Base-by-base conservation (phyloP, 441 rosid species). In the Mallotus japonicus region DNA sequence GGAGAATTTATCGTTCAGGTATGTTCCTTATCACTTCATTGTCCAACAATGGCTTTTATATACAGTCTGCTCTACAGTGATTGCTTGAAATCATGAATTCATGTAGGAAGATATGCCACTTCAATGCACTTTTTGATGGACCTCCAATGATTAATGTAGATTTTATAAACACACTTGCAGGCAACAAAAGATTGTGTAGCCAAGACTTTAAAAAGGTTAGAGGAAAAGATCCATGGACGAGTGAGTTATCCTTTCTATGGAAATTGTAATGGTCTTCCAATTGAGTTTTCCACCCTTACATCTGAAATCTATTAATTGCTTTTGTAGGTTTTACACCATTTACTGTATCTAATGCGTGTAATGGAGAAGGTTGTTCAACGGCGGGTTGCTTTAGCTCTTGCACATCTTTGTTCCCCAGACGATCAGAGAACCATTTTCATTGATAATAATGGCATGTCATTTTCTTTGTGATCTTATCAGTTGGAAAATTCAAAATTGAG, bases 1-100 rank as follows among this genome's bases (percentile, higher is more conserved):
- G 99, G 98, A 75, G 99, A 95, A 76, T 95, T 95, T 80, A 95
- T 90, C 77, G 96, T 95, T 83, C 99, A 95, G 80, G 99, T 93
- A 90, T 76, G 88, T 73, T 78, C 53, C 32, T 28, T 28, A 28
- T 28, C 32, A 28, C 32, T 28, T 28, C 3, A 28, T 28, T 28
- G 32, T 28, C 32, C 32, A 28, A 28, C 32, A 28, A 28, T 28
- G 32, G 32, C 32, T 28, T 28, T 28, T 28, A 40, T 46, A 37
- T 46, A 50, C 17, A 17, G 66, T 67, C 50, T 62, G 9, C 53
- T 57, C 22, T 53, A 9, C 13, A 10, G 40, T 40, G 61, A 32
- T 74, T 71, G 78, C 59, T 67, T 47, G 54, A 54, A 64, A 60
- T 64, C 54, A 19, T 46, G 56, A 50, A 11, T 5, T 24, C 66